Conservation (phyloP, 1,139 yeast genomes). For the Wickerhamomyces sp. region DNA sequence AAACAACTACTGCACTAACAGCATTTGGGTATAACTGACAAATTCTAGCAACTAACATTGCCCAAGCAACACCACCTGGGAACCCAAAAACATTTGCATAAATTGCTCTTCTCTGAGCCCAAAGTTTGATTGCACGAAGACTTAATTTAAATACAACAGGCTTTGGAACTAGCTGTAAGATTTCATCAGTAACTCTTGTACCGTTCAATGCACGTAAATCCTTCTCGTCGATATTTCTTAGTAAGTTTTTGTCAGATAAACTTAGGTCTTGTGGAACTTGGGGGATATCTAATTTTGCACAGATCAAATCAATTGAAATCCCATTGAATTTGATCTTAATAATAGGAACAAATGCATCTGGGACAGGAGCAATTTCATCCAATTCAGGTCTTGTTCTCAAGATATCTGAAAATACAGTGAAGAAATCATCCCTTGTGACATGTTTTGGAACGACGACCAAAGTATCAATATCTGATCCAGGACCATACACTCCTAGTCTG, state of each 20-base stretch:
- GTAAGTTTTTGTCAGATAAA: conserved; percentile 76
- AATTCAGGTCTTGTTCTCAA: conserved; percentile 69
- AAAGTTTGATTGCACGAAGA: conserved; percentile 82
- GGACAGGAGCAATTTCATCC: conserved; percentile 87
- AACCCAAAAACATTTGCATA: conserved; percentile 95
- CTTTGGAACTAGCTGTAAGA: conserved; percentile 82
- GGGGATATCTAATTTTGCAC: conserved; percentile 76
- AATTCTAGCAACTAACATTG: conserved; percentile 94
- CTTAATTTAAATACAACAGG: conserved; percentile 93
- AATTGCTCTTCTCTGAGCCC: conserved; percentile 95
- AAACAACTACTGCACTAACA: conserved; percentile 83
- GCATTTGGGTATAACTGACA: conserved; percentile 97
- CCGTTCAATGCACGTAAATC: conserved; percentile 90
- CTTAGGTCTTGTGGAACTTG: conserved; percentile 73
- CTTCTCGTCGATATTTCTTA: conserved; percentile 83
- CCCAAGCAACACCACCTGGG: conserved; percentile 99
- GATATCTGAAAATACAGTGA: conserved; percentile 67
- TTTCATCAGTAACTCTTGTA: conserved; percentile 95
- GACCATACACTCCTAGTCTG: conserved; percentile 93
- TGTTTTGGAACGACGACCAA: conserved; percentile 94
- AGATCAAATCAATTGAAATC: conserved; percentile 84
- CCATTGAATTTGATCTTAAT: conserved; percentile 85
- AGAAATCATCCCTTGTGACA: conserved; percentile 86
- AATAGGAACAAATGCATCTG: conserved; percentile 96
- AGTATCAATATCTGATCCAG: conserved; percentile 97